phyloP scores from a whole-genome alignment of 192 early-diverging fungal genomes.

The Dispira parvispora region DNA sequence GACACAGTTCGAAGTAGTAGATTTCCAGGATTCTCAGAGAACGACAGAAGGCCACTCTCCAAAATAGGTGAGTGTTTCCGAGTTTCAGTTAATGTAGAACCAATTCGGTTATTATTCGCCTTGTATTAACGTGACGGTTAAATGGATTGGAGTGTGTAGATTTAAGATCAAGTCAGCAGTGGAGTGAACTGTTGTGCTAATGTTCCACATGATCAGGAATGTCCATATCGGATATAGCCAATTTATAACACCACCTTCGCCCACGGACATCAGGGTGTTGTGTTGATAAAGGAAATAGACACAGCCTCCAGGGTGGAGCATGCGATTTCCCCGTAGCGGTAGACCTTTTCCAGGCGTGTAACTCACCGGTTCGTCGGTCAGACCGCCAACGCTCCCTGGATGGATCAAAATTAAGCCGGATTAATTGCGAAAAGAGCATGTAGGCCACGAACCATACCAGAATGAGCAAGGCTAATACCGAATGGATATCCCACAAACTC shows the following conservation, averaged over 20 bases:
- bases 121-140: too few species aligned
- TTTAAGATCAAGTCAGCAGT: too few species aligned
- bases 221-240: background rate
- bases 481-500: background rate
- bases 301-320: background rate
- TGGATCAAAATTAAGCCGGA: conserved; percentile 1
- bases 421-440: background rate
- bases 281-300: background rate
- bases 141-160: too few species aligned
- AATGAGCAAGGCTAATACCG: background rate
- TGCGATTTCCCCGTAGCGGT: background rate
- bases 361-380: background rate
- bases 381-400: background rate
- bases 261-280: background rate
- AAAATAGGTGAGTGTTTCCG: too few species aligned
- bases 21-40: too few species aligned
- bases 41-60: too few species aligned
- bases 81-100: too few species aligned
- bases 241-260: background rate
- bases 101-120: too few species aligned
- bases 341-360: background rate
- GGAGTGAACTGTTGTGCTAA: background rate
- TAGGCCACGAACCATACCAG: background rate
- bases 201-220: background rate
- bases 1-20: too few species aligned